Base-by-base conservation (phyloP, 169 alveolate genomes). In the Plasmodium billcollinsi region DNA sequence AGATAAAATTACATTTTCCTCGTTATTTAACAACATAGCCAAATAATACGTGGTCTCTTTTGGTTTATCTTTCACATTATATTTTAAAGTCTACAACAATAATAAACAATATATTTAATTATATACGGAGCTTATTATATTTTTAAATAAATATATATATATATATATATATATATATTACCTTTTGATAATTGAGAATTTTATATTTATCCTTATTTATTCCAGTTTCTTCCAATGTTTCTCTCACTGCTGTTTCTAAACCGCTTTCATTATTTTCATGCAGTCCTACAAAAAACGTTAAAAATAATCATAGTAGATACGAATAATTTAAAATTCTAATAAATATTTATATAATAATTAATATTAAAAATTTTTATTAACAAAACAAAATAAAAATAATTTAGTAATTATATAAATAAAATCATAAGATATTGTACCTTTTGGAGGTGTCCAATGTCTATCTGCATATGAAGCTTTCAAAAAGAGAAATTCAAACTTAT, bases 381-480 rank as follows among this genome's bases (percentile, higher is more conserved):
- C 1, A 45, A 54, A 39, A n/a, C 47, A 21, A 14, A 11, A 56
- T 21, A 56, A 45, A 62, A 39, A 39, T 39, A 39, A 39, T 39
- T 39, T 5, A 39, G 5, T 39, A 39, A 39, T 39, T 7, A 29
- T 65, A 24, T n/a, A 20, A 5, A 33, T 9, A 14, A 14, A 15
- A 62, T 29, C 4, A 39, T 39, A 39, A 6, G 47, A 39, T 39
- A 39, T 39, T 39, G 0, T 39, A 67, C 96, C 96, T 74, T 94
- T 94, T 21, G 96, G 96, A 15, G 96, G 96, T 4, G 95, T 92
- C 95, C 95, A 94, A 74, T 94, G 96, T 75, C 33, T 90, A 18
- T 94, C 93, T 29, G 74, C 90, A 63, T 90, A 85, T n/a, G 95
- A 92, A 43, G 96, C 93, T 67, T 74, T 92, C 49, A 94, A 89